Evolutionary conservation across 371 early-diverging fungal species (phyloP).

Genomic region (Circinella umbellata): DNA sequence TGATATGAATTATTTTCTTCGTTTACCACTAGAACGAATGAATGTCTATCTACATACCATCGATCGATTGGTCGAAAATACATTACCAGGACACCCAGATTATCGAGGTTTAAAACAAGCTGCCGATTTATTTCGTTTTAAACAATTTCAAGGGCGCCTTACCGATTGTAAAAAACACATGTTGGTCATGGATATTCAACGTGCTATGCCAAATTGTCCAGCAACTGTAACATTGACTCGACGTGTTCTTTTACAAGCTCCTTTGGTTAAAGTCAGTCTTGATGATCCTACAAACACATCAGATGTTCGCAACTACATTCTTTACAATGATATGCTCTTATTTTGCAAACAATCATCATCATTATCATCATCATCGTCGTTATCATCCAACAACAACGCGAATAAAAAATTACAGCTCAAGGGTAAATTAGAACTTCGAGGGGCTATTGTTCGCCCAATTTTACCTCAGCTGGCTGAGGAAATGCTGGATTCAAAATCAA

Average conservation of each 20-base stretch:
- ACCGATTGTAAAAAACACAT: slow-evolving; percentile 25
- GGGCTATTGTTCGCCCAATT: neutral
- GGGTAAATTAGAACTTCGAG: neutral
- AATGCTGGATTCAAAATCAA: slow-evolving; percentile 3
- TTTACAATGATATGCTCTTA: slow-evolving; percentile 26
- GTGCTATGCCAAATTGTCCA: slow-evolving; percentile 26
- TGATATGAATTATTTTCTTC: slow-evolving; percentile 5
- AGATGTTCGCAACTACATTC: slow-evolving; percentile 31
- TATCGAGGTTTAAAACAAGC: slow-evolving; percentile 12
- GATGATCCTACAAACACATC: slow-evolving; percentile 25
- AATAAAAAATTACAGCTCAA: neutral
- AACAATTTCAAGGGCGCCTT: slow-evolving; percentile 14
- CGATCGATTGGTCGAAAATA: neutral
- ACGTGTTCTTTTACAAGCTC: slow-evolving; percentile 26
- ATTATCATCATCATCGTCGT: neutral
- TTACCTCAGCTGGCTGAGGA: slow-evolving; percentile 13
- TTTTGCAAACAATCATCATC: slow-evolving; percentile 19
- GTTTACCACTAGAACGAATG: slow-evolving; percentile 2
- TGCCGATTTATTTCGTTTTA: slow-evolving; percentile 6
- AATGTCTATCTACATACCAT: neutral
- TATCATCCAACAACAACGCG: neutral
- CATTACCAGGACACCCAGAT: slow-evolving; percentile 3
- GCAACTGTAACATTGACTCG: slow-evolving; percentile 27
- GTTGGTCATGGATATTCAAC: slow-evolving; percentile 24
- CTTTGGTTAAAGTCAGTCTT: slow-evolving; percentile 33